Evolutionary conservation across 2,329 filamentous ascomycete species (phyloP).

Genomic region (Colletotrichum sublineola): DNA sequence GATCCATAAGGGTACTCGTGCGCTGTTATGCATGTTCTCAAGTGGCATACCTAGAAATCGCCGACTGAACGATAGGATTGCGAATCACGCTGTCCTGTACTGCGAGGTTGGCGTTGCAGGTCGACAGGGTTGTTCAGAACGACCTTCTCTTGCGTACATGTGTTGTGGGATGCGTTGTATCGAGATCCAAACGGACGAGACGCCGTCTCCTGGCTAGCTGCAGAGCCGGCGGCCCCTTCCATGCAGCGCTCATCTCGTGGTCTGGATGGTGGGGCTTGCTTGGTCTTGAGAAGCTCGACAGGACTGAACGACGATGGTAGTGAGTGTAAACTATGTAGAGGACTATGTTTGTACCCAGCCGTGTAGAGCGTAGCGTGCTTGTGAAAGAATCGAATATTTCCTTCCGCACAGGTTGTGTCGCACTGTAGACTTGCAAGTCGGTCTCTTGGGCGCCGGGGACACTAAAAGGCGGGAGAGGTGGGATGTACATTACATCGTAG

Average conservation of each 20-base stretch:
- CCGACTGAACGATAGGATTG: conserved; percentile 11
- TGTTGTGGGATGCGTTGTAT: conserved; percentile 34
- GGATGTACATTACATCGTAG: conserved; percentile 1
- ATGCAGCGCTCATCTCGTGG: conserved; percentile 40
- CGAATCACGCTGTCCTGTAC: conserved; percentile 18
- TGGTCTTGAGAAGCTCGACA: background rate
- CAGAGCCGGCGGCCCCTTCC: conserved; percentile 30
- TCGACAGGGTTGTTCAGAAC: conserved; percentile 31
- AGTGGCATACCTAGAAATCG: background rate
- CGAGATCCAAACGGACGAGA: conserved; percentile 40
- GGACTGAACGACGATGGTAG: background rate
- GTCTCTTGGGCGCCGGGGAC: background rate
- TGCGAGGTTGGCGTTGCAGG: conserved; percentile 26
- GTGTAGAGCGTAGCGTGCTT: background rate
- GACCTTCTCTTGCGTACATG: conserved; percentile 28
- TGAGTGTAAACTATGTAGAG: background rate
- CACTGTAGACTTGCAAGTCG: conserved; percentile 34
- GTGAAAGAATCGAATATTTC: background rate
- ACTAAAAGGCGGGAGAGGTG: background rate
- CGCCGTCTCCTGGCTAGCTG: conserved; percentile 33
- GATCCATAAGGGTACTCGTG: conserved; percentile 4
- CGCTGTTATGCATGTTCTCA: background rate
- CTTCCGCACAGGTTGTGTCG: conserved; percentile 15
- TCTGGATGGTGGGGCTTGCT: conserved; percentile 31
- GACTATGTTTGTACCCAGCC: too few species aligned